A percentile compares a stretch with the other conserved stretches of the same genome.
phyloP scores from a whole-genome alignment of 352 stramenopile species.

The Pythium brassicae region DNA sequence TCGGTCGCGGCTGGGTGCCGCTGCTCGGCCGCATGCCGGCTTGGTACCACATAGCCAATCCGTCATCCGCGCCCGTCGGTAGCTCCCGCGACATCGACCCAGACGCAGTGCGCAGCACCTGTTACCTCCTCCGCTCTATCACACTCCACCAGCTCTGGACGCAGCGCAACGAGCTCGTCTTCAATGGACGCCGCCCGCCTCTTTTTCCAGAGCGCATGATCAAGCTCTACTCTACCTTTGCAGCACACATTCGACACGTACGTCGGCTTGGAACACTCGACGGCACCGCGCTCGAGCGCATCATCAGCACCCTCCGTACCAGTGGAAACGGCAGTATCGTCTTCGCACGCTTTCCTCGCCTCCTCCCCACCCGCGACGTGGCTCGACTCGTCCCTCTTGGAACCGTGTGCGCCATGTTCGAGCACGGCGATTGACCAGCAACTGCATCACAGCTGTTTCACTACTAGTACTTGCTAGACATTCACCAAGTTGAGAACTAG shows the following conservation, averaged over 20 bases:
- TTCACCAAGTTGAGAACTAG: constrained; percentile 1
- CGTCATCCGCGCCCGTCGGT: background rate
- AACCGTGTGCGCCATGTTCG: background rate
- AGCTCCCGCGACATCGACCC: background rate
- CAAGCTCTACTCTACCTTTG: constrained; percentile 6
- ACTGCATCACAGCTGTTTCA: background rate
- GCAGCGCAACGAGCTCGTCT: constrained; percentile 2
- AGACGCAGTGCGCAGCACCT: background rate
- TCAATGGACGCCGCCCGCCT: background rate
- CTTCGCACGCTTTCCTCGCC: constrained; percentile 3
- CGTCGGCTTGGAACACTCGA: background rate
- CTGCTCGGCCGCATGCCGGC: background rate
- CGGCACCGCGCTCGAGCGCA: background rate
- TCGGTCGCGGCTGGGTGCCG: background rate
- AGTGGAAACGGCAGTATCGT: background rate
- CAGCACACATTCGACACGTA: constrained; percentile 2
- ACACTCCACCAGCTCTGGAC: background rate
- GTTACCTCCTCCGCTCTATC: background rate
- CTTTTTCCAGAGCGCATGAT: background rate
- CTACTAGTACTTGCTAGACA: background rate
- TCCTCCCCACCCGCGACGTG: constrained; percentile 2
- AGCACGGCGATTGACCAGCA: background rate
- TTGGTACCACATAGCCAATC: background rate
- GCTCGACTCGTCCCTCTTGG: constrained; percentile 1
- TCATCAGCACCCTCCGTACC: background rate